phyloP scores from a whole-genome alignment of 768 basidiomycete genomes.

The Mycena maculata region DNA sequence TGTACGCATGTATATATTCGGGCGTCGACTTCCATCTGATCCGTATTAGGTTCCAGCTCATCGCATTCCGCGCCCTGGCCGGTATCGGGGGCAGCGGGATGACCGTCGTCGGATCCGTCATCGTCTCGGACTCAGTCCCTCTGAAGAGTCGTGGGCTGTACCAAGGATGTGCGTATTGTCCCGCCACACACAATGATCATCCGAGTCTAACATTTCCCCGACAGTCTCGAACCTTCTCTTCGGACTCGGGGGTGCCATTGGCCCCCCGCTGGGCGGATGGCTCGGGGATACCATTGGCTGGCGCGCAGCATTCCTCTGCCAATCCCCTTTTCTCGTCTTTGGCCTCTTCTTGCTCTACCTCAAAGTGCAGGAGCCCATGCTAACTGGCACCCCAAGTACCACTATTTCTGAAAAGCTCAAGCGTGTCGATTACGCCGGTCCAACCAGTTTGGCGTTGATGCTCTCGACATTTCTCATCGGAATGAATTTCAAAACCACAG shows the following conservation, averaged over 20 bases:
- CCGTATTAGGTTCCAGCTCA: slow-evolving; percentile 44
- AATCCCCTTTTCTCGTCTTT: slow-evolving; percentile 47
- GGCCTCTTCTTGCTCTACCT: slow-evolving; percentile 26
- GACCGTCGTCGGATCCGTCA: slow-evolving; percentile 62
- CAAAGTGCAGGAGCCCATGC: slow-evolving; percentile 29
- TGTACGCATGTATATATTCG: background rate
- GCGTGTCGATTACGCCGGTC: slow-evolving; percentile 73
- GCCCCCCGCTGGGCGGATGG: slow-evolving; percentile 67
- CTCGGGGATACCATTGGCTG: slow-evolving; percentile 71
- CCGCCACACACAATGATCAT: too few species aligned
- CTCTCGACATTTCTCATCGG: slow-evolving; percentile 54
- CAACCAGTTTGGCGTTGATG: slow-evolving; percentile 63
- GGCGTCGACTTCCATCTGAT: background rate
- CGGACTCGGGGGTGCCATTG: slow-evolving; percentile 67
- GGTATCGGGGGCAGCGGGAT: slow-evolving; percentile 76
- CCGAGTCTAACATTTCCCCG: slow-evolving; percentile 47
- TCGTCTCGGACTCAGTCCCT: slow-evolving; percentile 73
- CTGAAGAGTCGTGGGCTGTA: slow-evolving; percentile 74
- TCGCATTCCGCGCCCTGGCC: slow-evolving; percentile 68
- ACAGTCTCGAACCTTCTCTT: slow-evolving; percentile 56
- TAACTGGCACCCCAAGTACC: slow-evolving; percentile 7
- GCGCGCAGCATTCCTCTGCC: slow-evolving; percentile 70
- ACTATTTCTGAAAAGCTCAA: slow-evolving; percentile 51
- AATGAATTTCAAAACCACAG: slow-evolving; percentile 24
- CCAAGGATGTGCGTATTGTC: slow-evolving; percentile 60